These are phyloP conservation scores for Solanum megistacrolobum DNA, from an alignment of 257 asterid species.

Conservation along the genomic window DNA sequence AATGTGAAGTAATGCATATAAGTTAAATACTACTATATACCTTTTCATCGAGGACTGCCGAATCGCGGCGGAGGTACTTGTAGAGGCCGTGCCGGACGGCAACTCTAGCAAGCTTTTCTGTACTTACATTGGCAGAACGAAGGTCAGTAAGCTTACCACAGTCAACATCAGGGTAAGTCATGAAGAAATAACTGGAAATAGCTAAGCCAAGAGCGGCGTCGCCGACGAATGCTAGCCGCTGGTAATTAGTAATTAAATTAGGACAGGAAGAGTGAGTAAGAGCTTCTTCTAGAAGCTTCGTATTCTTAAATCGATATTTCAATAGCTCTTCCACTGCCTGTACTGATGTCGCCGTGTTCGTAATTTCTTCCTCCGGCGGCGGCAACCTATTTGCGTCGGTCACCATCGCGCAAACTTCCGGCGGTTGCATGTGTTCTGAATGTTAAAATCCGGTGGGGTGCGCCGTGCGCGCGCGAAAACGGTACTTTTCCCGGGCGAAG, in stretches of 20 bases:
- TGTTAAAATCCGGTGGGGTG: neutral
- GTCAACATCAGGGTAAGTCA: constrained; percentile 38
- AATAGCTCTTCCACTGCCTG: constrained; percentile 43
- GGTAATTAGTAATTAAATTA: constrained; percentile 36
- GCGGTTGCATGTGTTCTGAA: neutral
- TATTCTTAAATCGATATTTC: constrained; percentile 31
- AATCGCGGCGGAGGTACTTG: constrained; percentile 51
- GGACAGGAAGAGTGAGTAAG: constrained; percentile 73
- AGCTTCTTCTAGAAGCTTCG: constrained; percentile 60
- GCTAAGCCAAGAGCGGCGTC: constrained; percentile 66
- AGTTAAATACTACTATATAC: neutral
- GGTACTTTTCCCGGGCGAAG: neutral
- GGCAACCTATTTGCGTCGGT: neutral
- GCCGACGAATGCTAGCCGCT: constrained; percentile 79
- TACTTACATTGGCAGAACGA: constrained; percentile 70
- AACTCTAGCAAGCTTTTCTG: constrained; percentile 82
- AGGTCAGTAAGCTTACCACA: constrained; percentile 59
- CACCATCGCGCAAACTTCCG: neutral
- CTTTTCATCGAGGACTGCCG: constrained; percentile 2
- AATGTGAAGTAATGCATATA: neutral
- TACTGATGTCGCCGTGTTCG: constrained; percentile 31
- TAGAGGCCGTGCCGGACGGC: constrained; percentile 57
- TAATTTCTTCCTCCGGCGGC: neutral
- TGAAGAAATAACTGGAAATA: constrained; percentile 36
- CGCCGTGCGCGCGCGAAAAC: neutral